Evolutionary conservation across 306 rosid genomes (phyloP).

Genomic region (Rosa lucieae): DNA sequence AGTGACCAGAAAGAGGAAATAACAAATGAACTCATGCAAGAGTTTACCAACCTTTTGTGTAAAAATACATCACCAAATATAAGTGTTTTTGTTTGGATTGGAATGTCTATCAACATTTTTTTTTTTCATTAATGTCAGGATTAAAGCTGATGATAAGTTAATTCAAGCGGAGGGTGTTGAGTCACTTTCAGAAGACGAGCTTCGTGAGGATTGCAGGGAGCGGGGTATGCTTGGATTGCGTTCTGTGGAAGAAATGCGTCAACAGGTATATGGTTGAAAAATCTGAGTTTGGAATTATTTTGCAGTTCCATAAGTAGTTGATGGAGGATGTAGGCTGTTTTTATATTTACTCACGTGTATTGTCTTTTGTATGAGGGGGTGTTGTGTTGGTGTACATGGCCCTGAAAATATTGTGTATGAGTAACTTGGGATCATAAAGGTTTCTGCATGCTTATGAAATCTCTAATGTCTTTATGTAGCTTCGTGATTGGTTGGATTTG

Average conservation of each 20-base stretch:
- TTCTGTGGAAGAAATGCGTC: conserved; percentile 97
- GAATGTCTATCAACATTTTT: background rate
- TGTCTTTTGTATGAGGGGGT: background rate
- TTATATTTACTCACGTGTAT: background rate
- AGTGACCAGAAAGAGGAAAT: background rate
- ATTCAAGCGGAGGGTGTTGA: conserved; percentile 92
- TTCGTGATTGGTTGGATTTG: conserved; percentile 95
- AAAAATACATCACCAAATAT: background rate
- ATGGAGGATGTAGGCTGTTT: background rate
- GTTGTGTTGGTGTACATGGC: background rate
- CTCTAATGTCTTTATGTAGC: conserved; percentile 47
- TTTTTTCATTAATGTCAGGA: conserved; percentile 40
- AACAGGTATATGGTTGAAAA: conserved; percentile 57
- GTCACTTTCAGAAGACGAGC: conserved; percentile 95
- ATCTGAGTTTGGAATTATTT: background rate
- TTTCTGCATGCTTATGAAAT: conserved; percentile 19
- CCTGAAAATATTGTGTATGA: background rate
- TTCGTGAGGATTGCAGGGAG: conserved; percentile 93
- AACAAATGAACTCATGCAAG: background rate
- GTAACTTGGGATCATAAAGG: conserved; percentile 23
- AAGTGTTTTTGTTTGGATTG: background rate
- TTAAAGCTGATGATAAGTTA: conserved; percentile 84
- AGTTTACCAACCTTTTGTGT: background rate
- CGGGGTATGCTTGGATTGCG: conserved; percentile 95
- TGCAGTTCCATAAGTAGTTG: conserved; percentile 2